Conservation (phyloP, 441 rosid genomes). For the Gossypium aridum region DNA sequence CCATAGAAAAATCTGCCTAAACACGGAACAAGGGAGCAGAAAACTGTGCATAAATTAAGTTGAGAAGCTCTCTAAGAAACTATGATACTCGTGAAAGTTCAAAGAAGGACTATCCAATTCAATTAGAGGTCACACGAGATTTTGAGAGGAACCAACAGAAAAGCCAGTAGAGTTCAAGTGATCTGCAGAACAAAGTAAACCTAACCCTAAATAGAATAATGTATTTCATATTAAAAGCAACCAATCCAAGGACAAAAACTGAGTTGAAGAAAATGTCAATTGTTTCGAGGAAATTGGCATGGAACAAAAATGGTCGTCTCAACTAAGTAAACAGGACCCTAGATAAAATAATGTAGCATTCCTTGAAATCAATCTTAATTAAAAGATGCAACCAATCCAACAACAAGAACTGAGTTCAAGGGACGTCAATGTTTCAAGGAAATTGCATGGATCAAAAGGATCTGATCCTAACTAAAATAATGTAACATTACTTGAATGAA, state of each 20-base stretch:
- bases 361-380: not conserved
- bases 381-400: not conserved
- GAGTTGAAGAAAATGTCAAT: not conserved
- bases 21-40: not conserved
- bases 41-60: not conserved
- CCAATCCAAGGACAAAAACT: not conserved
- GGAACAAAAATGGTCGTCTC: not conserved
- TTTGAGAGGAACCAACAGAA: not conserved
- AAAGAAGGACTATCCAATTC: not conserved
- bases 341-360: not conserved
- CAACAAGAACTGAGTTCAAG: not conserved
- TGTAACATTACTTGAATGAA: not conserved
- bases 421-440: not conserved
- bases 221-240: not conserved
- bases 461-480: not conserved
- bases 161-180: not conserved
- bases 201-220: not conserved
- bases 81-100: not conserved
- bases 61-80: not conserved
- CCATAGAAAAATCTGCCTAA: constrained; percentile 1
- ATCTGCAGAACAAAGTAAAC: not conserved
- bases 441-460: not conserved
- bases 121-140: not conserved
- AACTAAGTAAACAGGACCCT: not conserved
- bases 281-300: not conserved